These are phyloP conservation scores for Phytopythium kandeliae DNA, from an alignment of 352 stramenopile genomes.

Conservation along the genomic window DNA sequence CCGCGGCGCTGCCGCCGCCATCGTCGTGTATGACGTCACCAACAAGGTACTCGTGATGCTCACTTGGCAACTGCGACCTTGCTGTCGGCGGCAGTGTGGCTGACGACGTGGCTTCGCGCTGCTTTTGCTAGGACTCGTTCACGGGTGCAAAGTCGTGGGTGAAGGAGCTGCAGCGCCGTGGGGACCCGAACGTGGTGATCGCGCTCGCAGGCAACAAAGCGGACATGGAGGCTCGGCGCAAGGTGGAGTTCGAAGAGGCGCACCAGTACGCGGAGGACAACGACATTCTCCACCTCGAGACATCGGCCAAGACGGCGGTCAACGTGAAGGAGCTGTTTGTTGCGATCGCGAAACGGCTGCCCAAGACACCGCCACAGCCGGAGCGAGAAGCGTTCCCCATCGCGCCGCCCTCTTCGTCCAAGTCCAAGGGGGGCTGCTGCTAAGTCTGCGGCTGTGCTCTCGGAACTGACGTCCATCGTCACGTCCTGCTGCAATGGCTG, in stretches of 20 bases:
- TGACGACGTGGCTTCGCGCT: neutral
- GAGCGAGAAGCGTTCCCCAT: constrained; percentile 84
- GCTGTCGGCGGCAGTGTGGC: neutral
- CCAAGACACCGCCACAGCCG: constrained; percentile 77
- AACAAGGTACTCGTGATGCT: constrained; percentile 77
- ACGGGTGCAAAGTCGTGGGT: constrained; percentile 99
- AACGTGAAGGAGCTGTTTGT: constrained; percentile 99
- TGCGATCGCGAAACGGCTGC: constrained; percentile 90
- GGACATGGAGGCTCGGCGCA: constrained; percentile 95
- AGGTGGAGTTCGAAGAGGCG: constrained; percentile 96
- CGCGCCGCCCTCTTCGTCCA: constrained; percentile 66
- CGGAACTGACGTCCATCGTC: too few relatives aligned
- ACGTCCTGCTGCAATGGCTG: too few relatives aligned
- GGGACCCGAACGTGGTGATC: constrained; percentile 97
- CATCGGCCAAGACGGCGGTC: constrained; percentile 98
- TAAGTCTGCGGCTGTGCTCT: too few relatives aligned
- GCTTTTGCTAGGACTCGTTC: constrained; percentile 89
- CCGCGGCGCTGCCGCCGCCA: constrained; percentile 91
- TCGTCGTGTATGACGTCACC: constrained; percentile 97
- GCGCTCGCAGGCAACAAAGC: constrained; percentile 98
- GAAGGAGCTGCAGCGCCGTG: constrained; percentile 98
- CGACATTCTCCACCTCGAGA: constrained; percentile 99
- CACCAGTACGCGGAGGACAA: constrained; percentile 98
- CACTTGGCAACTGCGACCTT: neutral
- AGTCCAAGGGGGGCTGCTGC: constrained; percentile 77